phyloP scores from a whole-genome alignment of 371 early-diverging fungal species.

The Fennellomyces sp. region DNA sequence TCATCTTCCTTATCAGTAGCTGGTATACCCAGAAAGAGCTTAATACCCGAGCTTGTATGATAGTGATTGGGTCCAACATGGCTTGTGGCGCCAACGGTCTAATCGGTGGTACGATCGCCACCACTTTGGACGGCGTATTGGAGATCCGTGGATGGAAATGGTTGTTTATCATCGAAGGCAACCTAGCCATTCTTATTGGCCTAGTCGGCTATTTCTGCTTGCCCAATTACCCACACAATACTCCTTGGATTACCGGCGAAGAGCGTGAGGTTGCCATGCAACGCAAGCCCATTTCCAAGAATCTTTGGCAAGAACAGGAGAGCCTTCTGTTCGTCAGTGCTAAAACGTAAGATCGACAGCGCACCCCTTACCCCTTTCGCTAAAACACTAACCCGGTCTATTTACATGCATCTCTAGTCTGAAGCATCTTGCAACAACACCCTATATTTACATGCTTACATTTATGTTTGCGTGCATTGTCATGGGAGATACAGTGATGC shows the following conservation, averaged over 20 bases:
- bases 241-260: constrained; percentile 37
- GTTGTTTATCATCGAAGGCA: constrained; percentile 8
- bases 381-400: too few relatives aligned
- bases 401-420: constrained; percentile 4
- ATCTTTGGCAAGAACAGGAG: not conserved
- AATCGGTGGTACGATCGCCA: constrained; percentile 1
- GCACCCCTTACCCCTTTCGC: too few relatives aligned
- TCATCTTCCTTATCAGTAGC: constrained; percentile 8
- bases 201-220: not conserved
- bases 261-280: constrained; percentile 49
- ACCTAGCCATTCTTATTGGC: constrained; percentile 3
- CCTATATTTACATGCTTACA: constrained; percentile 6
- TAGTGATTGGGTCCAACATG: not conserved
- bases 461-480: constrained; percentile 7
- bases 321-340: constrained; percentile 5
- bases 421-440: constrained; percentile 6
- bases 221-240: constrained; percentile 9
- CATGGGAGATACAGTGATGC: constrained; percentile 1
- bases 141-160: constrained; percentile 6
- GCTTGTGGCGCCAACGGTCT: constrained; percentile 4
- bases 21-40: constrained; percentile 9
- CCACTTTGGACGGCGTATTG: not conserved
- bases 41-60: constrained; percentile 5
- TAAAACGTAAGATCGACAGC: constrained; percentile 4
- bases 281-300: constrained; percentile 22